Conservation (phyloP, 2,329 filamentous ascomycete genomes). For the Pseudomassariella vexata region DNA sequence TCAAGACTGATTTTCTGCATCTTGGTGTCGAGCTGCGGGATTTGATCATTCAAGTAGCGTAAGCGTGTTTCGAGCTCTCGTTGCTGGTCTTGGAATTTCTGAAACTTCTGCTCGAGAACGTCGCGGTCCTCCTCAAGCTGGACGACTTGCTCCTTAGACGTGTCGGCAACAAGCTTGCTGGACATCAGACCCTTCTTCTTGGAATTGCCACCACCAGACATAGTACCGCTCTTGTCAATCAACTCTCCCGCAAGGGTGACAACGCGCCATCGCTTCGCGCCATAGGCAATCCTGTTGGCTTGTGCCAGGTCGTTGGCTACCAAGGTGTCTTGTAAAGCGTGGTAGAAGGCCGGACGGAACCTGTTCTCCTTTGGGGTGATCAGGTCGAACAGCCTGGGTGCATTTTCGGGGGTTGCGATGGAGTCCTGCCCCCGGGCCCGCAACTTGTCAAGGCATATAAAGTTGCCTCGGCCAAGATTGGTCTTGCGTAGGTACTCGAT, state of each 20-base stretch:
- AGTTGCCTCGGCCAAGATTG: conserved; percentile 92
- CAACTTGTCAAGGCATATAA: conserved; percentile 89
- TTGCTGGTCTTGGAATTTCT: conserved; percentile 79
- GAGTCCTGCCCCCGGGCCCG: conserved; percentile 69
- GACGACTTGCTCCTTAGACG: conserved; percentile 78
- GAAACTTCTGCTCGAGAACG: conserved; percentile 73
- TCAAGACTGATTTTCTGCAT: conserved; percentile 90
- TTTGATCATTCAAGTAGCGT: conserved; percentile 66
- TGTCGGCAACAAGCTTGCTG: conserved; percentile 84
- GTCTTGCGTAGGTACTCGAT: conserved; percentile 98
- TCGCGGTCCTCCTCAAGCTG: conserved; percentile 88
- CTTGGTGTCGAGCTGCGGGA: conserved; percentile 80
- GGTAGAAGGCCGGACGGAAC: conserved; percentile 89
- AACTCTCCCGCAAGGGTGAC: conserved; percentile 93
- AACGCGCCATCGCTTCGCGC: conserved; percentile 88
- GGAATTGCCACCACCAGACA: conserved; percentile 92
- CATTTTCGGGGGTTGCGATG: conserved; percentile 86
- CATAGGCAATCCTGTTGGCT: conserved; percentile 94
- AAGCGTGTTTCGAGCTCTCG: conserved; percentile 71
- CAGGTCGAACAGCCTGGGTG: conserved; percentile 87
- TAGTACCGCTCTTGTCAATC: conserved; percentile 96
- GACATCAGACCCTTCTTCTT: conserved; percentile 95
- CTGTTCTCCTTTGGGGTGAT: conserved; percentile 82
- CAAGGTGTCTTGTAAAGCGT: conserved; percentile 88
- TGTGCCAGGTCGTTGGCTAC: conserved; percentile 92